Conservation (phyloP, 306 rosid genomes). For the Quercus gilva region DNA sequence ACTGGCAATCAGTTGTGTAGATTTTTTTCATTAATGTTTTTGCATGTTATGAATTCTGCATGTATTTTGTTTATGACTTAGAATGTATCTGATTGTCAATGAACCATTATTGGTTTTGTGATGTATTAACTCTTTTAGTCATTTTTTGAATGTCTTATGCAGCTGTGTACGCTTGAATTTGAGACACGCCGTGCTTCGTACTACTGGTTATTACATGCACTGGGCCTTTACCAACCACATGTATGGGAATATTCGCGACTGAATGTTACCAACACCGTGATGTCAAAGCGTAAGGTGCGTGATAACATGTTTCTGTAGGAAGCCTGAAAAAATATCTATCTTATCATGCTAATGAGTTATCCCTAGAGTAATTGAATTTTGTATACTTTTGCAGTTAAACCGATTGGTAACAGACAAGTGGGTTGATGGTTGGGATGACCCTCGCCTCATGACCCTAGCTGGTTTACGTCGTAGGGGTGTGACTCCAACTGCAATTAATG, state of each 20-base stretch:
- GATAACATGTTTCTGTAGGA: background rate
- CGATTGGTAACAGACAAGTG: conserved; percentile 80
- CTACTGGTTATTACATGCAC: conserved; percentile 80
- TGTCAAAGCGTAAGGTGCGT: conserved; percentile 97
- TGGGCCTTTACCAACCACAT: conserved; percentile 81
- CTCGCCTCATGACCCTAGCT: conserved; percentile 92
- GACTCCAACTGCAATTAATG: conserved; percentile 78
- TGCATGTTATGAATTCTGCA: background rate
- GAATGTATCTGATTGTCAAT: background rate
- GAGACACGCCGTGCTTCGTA: conserved; percentile 99
- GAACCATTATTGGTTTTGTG: background rate
- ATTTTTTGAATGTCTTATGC: conserved; percentile 28
- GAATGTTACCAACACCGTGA: conserved; percentile 86
- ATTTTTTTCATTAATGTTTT: background rate
- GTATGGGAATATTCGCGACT: conserved; percentile 98
- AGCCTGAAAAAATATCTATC: background rate
- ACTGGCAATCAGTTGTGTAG: background rate
- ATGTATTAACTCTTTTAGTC: conserved; percentile 4
- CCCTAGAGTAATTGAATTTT: conserved; percentile 14
- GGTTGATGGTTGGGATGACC: conserved; percentile 99
- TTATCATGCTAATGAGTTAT: conserved; percentile 1
- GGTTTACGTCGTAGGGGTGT: conserved; percentile 94
- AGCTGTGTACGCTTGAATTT: conserved; percentile 95
- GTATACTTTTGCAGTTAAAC: conserved; percentile 61
- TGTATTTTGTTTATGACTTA: background rate